These are phyloP conservation scores for Nemania sp. DNA, from an alignment of 2,329 filamentous ascomycete species.

Conservation along the genomic window DNA sequence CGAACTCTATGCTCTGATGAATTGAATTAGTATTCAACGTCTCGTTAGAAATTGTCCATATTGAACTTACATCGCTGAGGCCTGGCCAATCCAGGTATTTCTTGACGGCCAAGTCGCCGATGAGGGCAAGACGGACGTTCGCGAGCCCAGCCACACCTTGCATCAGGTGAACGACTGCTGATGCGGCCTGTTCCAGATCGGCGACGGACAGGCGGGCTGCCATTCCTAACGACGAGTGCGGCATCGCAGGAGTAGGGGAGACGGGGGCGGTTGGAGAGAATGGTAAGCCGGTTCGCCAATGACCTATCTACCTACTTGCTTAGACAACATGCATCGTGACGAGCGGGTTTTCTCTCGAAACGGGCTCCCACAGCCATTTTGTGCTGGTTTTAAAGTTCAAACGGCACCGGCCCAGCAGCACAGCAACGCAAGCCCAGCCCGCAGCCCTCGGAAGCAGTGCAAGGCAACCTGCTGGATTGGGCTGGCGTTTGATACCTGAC, in stretches of 20 bases:
- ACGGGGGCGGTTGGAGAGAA: no score
- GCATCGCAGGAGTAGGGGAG: slow-evolving; percentile 26
- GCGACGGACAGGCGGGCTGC: slow-evolving; percentile 33
- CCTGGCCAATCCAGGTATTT: slow-evolving; percentile 36
- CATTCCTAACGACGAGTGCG: slow-evolving; percentile 34
- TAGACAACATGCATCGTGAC: slow-evolving; percentile 6
- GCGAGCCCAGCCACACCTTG: slow-evolving; percentile 35
- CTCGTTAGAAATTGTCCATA: not conserved
- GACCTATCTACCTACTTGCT: no score
- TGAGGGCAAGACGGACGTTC: slow-evolving; percentile 36
- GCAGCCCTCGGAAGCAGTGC: not conserved
- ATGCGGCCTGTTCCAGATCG: slow-evolving; percentile 38
- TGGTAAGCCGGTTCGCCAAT: slow-evolving; percentile 27
- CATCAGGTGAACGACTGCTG: slow-evolving; percentile 38
- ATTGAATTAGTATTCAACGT: slow-evolving; percentile 10
- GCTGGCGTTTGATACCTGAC: slow-evolving; percentile 40
- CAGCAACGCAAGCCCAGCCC: no score
- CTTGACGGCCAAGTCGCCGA: slow-evolving; percentile 38
- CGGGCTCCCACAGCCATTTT: slow-evolving; percentile 16
- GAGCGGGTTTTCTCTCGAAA: not conserved
- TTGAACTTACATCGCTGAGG: slow-evolving; percentile 33
- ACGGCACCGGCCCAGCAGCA: slow-evolving; percentile 7
- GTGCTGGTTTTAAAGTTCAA: slow-evolving; percentile 34
- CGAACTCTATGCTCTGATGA: slow-evolving; percentile 40
- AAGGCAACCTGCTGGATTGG: slow-evolving; percentile 37